Evolutionary conservation across 2,329 filamentous ascomycete species (phyloP).

Genomic region (Diaporthe sp.): DNA sequence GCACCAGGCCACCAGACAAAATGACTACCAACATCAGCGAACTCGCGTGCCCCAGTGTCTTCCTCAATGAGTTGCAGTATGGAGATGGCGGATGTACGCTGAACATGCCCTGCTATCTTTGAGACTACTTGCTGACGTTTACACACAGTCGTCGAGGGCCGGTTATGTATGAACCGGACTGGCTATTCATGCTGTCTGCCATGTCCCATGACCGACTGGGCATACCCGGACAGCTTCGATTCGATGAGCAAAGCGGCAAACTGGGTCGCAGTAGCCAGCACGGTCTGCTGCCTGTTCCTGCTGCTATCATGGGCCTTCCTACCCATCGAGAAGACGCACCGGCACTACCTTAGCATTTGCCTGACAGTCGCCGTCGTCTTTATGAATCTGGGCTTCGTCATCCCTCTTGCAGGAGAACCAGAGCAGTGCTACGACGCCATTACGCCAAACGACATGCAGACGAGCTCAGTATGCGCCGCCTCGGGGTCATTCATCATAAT

Average conservation of each 20-base stretch:
- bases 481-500: slow-evolving; percentile 89
- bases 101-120: slow-evolving; percentile 22
- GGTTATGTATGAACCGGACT: slow-evolving; percentile 64
- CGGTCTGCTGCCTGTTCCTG: slow-evolving; percentile 80
- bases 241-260: slow-evolving; percentile 77
- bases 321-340: slow-evolving; percentile 88
- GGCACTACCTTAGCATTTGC: slow-evolving; percentile 94
- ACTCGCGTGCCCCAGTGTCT: slow-evolving; percentile 38
- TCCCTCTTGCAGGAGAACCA: slow-evolving; percentile 84
- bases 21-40: slow-evolving; percentile 34
- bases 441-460: slow-evolving; percentile 93
- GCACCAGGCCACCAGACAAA: slow-evolving; percentile 5
- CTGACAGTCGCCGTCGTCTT: slow-evolving; percentile 81
- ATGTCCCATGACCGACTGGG: slow-evolving; percentile 88
- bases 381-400: slow-evolving; percentile 90
- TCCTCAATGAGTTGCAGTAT: slow-evolving; percentile 40
- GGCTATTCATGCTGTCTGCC: slow-evolving; percentile 84
- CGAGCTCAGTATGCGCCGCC: slow-evolving; percentile 84
- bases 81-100: slow-evolving; percentile 40
- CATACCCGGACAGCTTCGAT: slow-evolving; percentile 72
- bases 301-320: slow-evolving; percentile 84
- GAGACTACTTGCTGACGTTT: slow-evolving; percentile 48
- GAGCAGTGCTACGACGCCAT: slow-evolving; percentile 90
- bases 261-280: slow-evolving; percentile 84
- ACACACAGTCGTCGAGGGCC: slow-evolving; percentile 67